These are phyloP conservation scores for Ophiocordyceps sinensis DNA, from an alignment of 2,329 filamentous ascomycete species.

Conservation along the genomic window DNA sequence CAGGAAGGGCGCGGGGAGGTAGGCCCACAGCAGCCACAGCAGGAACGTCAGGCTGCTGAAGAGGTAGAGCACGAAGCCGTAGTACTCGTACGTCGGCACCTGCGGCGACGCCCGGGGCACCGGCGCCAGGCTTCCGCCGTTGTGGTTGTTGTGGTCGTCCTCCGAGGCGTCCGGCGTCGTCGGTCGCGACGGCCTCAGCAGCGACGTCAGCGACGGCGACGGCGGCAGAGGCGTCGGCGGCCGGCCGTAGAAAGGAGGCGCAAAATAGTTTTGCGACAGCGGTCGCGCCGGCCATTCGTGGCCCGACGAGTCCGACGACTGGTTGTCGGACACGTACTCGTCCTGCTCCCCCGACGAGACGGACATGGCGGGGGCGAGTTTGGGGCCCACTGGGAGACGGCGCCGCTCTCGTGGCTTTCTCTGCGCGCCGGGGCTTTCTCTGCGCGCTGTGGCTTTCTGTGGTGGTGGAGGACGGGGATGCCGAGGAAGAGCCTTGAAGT, in stretches of 20 bases:
- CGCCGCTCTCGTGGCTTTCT: too few relatives aligned
- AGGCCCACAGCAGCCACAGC: conserved; percentile 66
- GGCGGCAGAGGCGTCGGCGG: conserved; percentile 91
- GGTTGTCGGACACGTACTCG: conserved; percentile 19
- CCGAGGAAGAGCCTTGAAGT: background rate
- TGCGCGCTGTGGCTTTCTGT: too few relatives aligned
- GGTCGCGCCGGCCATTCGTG: conserved; percentile 27
- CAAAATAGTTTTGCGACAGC: conserved; percentile 40
- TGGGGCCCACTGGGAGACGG: too few relatives aligned
- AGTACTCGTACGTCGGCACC: conserved; percentile 99
- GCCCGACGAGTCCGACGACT: conserved; percentile 16
- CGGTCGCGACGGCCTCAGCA: conserved; percentile 79
- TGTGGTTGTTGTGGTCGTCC: conserved; percentile 39
- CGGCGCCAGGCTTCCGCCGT: conserved; percentile 48
- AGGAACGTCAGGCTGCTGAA: conserved; percentile 72
- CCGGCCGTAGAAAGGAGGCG: conserved; percentile 89
- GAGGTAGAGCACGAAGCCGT: conserved; percentile 93
- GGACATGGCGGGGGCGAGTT: conserved; percentile 13
- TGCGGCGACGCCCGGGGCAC: conserved; percentile 78
- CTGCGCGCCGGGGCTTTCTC: too few relatives aligned
- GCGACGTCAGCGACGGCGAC: conserved; percentile 80
- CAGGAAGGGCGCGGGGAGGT: conserved; percentile 80
- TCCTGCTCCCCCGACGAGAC: conserved; percentile 20
- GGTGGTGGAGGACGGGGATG: too few relatives aligned
- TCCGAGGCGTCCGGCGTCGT: conserved; percentile 88